Conservation (phyloP, 2,329 filamentous ascomycete species). For the Harringtonia lauricola region DNA sequence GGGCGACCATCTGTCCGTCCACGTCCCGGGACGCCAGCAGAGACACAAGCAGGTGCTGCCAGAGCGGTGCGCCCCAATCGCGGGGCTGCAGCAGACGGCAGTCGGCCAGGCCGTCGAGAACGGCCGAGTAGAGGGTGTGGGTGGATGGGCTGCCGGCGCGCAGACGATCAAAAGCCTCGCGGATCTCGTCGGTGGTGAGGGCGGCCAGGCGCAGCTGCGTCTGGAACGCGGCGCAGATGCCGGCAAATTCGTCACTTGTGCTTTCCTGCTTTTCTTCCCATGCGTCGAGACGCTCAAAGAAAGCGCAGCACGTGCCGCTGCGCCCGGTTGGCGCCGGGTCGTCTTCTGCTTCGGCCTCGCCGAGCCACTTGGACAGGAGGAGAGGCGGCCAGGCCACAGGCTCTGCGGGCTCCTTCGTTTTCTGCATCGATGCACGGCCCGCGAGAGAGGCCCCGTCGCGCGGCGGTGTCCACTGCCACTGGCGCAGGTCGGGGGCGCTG, state of each 20-base stretch:
- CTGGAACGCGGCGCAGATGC: constrained; percentile 7
- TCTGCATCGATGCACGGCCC: background rate
- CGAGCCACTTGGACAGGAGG: too few species aligned
- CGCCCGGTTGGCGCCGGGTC: too few species aligned
- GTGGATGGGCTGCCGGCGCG: background rate
- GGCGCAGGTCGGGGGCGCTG: constrained; percentile 29
- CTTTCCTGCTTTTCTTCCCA: background rate
- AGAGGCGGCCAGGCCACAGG: too few species aligned
- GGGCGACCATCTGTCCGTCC: background rate
- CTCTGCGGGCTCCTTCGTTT: too few species aligned
- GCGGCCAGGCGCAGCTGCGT: constrained; percentile 8
- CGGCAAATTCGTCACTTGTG: background rate
- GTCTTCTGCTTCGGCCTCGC: too few species aligned
- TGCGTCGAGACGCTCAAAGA: too few species aligned
- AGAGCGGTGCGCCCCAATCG: constrained; percentile 7
- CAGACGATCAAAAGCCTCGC: constrained; percentile 1
- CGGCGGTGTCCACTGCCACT: constrained; percentile 43
- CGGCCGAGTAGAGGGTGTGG: background rate
- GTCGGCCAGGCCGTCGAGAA: constrained; percentile 5
- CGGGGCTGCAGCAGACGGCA: constrained; percentile 5
- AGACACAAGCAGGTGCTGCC: constrained; percentile 4
- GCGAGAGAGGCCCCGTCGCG: constrained; percentile 11
- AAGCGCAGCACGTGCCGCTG: too few species aligned
- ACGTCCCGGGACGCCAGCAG: background rate
- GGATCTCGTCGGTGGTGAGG: constrained; percentile 7